Base-by-base conservation (phyloP, 176 grass and related monocot genomes). In the Pharus latifolius region DNA sequence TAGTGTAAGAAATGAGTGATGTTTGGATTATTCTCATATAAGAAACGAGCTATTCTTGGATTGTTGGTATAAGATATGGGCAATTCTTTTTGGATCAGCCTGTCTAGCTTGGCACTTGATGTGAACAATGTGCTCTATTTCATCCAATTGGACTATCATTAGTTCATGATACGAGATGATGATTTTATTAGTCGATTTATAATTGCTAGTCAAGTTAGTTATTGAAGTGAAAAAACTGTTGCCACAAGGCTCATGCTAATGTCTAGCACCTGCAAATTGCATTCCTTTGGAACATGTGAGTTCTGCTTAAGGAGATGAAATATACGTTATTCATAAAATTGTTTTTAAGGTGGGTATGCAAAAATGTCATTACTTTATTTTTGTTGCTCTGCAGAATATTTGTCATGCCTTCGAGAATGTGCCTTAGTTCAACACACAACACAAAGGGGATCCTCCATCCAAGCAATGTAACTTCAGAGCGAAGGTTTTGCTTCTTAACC, bases 341-440 rank as follows among this genome's bases (percentile, higher is more conserved):
- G 29, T 67, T 17, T 32, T 56, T 54, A 28, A 19, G 18, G 20
- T 37, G 27, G 40, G 37, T 33, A 65, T 66, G 11, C 4, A 52
- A 44, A 23, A 20, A 7, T 38, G 8, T 9, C 3, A 48, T 73
- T 5, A 50, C 13, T 40, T 38, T 38, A 7, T 33, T 72, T 52
- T 45, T 69, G 2, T 45, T 53, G 37, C 2, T 25, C 56, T 76
- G 28, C 69, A 92, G 89, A 71, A 76, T 58, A 60, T 92, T 92
- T 79, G 89, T 92, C 57, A 85, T 92, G 81, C 89, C 85, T 32
- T 92, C 89, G 49, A 84, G 89, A 82, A 92, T 92, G 78, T 88
- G 89, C 58, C 67, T 92, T 48, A 92, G 76, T 51, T 67, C 74
- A 57, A 60, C 73, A 62, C 89, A 92, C 78, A 92, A 92, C 37